A percentile compares a stretch with the other conserved stretches of the same genome.
Conservation (phyloP, 306 rosid genomes). For the Morella rubra region DNA sequence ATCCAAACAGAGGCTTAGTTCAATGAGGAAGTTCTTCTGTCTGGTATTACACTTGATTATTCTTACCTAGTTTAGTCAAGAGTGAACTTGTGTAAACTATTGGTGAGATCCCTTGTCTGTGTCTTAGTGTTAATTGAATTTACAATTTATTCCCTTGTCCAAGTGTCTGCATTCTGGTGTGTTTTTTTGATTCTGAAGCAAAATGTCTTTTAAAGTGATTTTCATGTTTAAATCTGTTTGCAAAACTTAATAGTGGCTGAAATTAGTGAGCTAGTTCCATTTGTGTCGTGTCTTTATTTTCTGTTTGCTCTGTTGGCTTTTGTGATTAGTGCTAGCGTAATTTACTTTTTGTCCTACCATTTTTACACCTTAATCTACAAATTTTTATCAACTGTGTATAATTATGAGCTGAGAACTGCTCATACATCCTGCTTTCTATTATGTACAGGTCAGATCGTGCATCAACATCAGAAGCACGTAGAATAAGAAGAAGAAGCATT, state of each 20-base stretch:
- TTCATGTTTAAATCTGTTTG: background rate
- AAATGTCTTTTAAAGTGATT: too few relatives aligned
- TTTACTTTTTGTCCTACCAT: background rate
- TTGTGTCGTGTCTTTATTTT: background rate
- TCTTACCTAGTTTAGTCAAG: background rate
- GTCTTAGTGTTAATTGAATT: too few relatives aligned
- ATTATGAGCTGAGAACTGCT: slow-evolving; percentile 13
- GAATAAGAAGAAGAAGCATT: slow-evolving; percentile 95
- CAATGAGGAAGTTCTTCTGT: background rate
- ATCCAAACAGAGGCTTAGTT: too few relatives aligned
- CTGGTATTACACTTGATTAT: background rate
- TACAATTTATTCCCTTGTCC: too few relatives aligned
- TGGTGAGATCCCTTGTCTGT: too few relatives aligned
- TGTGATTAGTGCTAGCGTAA: background rate
- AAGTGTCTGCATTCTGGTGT: background rate
- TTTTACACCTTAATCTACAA: slow-evolving; percentile 5
- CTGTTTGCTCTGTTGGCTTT: background rate
- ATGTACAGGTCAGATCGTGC: slow-evolving; percentile 81
- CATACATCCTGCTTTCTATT: slow-evolving; percentile 31
- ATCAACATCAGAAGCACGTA: slow-evolving; percentile 73
- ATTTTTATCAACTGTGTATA: slow-evolving; percentile 13
- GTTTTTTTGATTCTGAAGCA: background rate
- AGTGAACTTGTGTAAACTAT: background rate
- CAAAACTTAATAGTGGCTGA: background rate
- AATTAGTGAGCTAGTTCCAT: slow-evolving; percentile 11